Conservation (phyloP, 169 alveolate species). For the Plasmodium adleri region DNA sequence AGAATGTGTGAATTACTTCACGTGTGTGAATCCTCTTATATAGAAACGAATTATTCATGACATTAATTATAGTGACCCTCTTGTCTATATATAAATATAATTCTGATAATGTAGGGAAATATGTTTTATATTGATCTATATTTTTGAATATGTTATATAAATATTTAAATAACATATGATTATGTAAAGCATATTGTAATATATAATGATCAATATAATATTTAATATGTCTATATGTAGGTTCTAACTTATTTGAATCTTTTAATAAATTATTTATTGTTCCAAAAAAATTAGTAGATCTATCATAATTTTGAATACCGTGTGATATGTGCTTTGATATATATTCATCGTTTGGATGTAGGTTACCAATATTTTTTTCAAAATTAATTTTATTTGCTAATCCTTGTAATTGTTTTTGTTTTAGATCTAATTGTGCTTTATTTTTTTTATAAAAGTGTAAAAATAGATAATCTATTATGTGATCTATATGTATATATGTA, state of each 20-base stretch:
- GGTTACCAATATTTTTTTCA: neutral
- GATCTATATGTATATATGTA: slow-evolving; percentile 12
- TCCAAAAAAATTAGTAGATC: neutral
- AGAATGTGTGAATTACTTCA: slow-evolving; percentile 8
- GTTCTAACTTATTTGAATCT: neutral
- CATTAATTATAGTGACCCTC: slow-evolving; percentile 31
- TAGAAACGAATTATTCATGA: slow-evolving; percentile 4
- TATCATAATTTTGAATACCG: neutral
- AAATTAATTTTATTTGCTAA: slow-evolving; percentile 10
- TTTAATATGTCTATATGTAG: slow-evolving; percentile 1
- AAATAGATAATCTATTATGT: neutral
- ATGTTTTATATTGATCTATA: slow-evolving; percentile 30
- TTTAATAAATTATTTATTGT: slow-evolving; percentile 3
- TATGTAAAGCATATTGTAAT: slow-evolving; percentile 19
- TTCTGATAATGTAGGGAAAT: slow-evolving; percentile 58
- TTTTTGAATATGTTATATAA: slow-evolving; percentile 18
- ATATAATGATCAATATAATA: slow-evolving; percentile 28
- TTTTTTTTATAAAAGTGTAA: neutral
- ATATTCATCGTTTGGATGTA: neutral
- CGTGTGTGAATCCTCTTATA: slow-evolving; percentile 15
- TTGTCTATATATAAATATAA: slow-evolving; percentile 36
- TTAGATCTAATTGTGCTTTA: neutral
- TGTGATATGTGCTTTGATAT: neutral
- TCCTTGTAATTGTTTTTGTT: neutral
- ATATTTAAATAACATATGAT: slow-evolving; percentile 37